Conservation (phyloP, 1,284 basidiomycete genomes). For the Xerocomus nothofagi region DNA sequence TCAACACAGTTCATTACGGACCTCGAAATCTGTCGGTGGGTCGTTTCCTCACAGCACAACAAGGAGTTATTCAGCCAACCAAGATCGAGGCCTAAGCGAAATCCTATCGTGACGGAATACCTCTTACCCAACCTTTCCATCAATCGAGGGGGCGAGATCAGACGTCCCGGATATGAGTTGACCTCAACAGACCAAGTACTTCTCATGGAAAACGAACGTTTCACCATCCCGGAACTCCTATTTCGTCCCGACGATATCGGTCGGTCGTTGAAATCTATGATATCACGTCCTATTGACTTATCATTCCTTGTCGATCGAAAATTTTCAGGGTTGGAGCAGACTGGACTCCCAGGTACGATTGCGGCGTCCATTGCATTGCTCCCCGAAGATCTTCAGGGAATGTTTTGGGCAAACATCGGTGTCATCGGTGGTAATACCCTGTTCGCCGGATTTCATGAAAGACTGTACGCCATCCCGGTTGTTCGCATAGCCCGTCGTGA, state of each 20-base stretch:
- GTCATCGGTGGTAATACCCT: conserved; percentile 83
- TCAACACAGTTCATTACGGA: conserved; percentile 73
- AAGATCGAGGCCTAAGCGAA: conserved; percentile 52
- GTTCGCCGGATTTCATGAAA: conserved; percentile 69
- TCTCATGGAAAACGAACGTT: conserved; percentile 87
- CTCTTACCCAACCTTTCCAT: conserved; percentile 85
- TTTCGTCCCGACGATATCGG: conserved; percentile 90
- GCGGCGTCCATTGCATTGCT: conserved; percentile 72
- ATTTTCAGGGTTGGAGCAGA: conserved; percentile 72
- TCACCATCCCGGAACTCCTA: conserved; percentile 84
- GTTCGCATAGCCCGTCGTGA: conserved; percentile 14
- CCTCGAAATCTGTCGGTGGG: conserved; percentile 79
- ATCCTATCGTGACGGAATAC: conserved; percentile 82
- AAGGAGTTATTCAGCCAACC: conserved; percentile 20
- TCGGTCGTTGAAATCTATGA: conserved; percentile 37
- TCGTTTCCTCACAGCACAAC: conserved; percentile 17
- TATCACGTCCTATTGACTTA: conserved; percentile 8
- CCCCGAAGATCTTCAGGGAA: conserved; percentile 77
- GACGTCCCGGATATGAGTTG: conserved; percentile 50
- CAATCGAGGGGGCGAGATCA: conserved; percentile 69
- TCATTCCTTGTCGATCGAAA: conserved; percentile 4
- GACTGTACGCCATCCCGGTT: conserved; percentile 59
- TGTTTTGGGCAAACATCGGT: conserved; percentile 94
- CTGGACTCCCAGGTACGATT: conserved; percentile 75
- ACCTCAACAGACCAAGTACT: conserved; percentile 76